phyloP scores from a whole-genome alignment of 305 asterid genomes.

The Fraxinus paxiana region DNA sequence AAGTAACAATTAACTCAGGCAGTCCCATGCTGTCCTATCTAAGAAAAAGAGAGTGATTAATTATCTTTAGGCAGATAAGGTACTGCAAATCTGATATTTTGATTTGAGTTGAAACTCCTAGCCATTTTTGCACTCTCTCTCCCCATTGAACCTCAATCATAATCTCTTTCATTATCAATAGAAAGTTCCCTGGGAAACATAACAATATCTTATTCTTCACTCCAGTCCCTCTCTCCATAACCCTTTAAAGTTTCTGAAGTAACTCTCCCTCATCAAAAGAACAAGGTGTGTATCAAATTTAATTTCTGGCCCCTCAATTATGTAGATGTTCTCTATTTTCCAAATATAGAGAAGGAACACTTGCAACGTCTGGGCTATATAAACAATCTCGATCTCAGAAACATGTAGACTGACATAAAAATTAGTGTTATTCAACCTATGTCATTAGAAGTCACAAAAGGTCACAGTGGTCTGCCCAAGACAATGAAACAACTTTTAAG shows the following conservation, averaged over 20 bases:
- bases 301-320: background rate
- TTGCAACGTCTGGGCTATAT: background rate
- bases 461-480: background rate
- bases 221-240: background rate
- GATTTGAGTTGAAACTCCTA: background rate
- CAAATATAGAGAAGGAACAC: background rate
- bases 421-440: background rate
- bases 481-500: background rate
- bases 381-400: background rate
- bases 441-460: background rate
- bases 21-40: background rate
- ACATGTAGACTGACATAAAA: background rate
- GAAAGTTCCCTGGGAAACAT: background rate
- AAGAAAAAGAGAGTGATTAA: background rate
- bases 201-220: slow-evolving; percentile 1
- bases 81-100: background rate
- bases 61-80: background rate
- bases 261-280: background rate
- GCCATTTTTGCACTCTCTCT: background rate
- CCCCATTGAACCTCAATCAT: background rate
- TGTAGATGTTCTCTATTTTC: background rate
- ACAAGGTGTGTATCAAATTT: background rate
- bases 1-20: background rate
- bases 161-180: background rate
- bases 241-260: background rate